Percentiles rank a stretch among this genome's conserved stretches.
Evolutionary conservation across 306 rosid species (phyloP).

Genomic region (Quercus agrifolia): DNA sequence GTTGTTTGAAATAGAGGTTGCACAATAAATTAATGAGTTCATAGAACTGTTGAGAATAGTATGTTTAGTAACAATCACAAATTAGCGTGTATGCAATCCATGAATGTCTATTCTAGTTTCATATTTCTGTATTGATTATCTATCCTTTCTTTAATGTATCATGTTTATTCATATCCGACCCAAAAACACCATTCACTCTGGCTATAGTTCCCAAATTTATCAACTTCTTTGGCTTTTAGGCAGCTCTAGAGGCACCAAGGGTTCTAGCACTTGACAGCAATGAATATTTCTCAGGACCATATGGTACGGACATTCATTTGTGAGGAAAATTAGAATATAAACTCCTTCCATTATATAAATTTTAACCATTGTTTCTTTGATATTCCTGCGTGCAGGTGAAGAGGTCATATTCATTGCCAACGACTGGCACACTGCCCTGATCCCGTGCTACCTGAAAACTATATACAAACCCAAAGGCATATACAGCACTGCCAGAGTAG

Average conservation of each 20-base stretch:
- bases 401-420: slow-evolving; percentile 70
- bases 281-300: slow-evolving; percentile 65
- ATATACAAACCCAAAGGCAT: slow-evolving; percentile 51
- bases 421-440: slow-evolving; percentile 82
- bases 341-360: not conserved
- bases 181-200: not conserved
- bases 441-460: slow-evolving; percentile 69
- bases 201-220: not conserved
- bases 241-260: slow-evolving; percentile 79
- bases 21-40: not conserved
- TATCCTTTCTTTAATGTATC: not conserved
- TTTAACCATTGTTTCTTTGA: not conserved
- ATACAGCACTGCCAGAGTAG: slow-evolving; percentile 54
- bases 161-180: not conserved
- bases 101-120: slow-evolving; percentile 9
- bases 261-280: slow-evolving; percentile 53
- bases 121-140: slow-evolving; percentile 1
- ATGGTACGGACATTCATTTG: slow-evolving; percentile 41
- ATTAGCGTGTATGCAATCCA: not conserved
- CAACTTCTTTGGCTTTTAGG: slow-evolving; percentile 34
- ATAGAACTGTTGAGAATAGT: too few species aligned
- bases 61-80: not conserved
- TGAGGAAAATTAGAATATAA: not conserved
- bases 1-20: not conserved
- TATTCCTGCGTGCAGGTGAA: slow-evolving; percentile 51